Percentiles rank a stretch among this genome's conserved stretches.
These are phyloP conservation scores for Globisporangium paroecandrum DNA, from an alignment of 352 stramenopile genomes.

Conservation along the genomic window DNA sequence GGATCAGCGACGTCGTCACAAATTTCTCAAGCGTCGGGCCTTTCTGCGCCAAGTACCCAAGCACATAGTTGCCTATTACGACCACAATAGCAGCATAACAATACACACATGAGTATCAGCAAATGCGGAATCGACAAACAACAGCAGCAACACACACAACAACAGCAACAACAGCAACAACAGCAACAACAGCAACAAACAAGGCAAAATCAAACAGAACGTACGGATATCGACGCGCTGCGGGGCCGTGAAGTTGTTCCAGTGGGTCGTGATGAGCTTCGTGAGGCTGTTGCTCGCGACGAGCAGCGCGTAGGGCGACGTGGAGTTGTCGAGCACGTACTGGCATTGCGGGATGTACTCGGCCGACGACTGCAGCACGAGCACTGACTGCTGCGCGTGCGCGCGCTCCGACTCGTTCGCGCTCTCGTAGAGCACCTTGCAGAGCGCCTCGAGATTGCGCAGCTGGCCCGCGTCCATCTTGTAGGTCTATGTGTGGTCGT, in stretches of 20 bases:
- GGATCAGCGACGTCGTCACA: constrained; percentile 94
- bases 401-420: constrained; percentile 65
- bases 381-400: constrained; percentile 79
- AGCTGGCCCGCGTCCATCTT: constrained; percentile 78
- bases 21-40: constrained; percentile 93
- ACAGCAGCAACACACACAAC: constrained; percentile 6
- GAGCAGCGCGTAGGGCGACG: constrained; percentile 94
- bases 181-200: neutral
- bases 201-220: constrained; percentile 9
- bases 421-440: constrained; percentile 76
- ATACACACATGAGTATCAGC: neutral
- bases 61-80: constrained; percentile 93
- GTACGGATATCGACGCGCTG: constrained; percentile 92
- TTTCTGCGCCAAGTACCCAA: constrained; percentile 96
- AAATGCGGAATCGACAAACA: constrained; percentile 8
- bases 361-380: constrained; percentile 87
- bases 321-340: constrained; percentile 97
- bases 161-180: constrained; percentile 1
- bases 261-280: constrained; percentile 97
- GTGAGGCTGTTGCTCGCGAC: constrained; percentile 96
- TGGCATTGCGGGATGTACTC: constrained; percentile 99
- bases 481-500: neutral
- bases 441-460: constrained; percentile 75
- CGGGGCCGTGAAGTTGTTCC: constrained; percentile 88
- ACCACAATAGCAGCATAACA: neutral